These are phyloP conservation scores for Physaria fendleri DNA, from an alignment of 345 rosid species.

Conservation along the genomic window DNA sequence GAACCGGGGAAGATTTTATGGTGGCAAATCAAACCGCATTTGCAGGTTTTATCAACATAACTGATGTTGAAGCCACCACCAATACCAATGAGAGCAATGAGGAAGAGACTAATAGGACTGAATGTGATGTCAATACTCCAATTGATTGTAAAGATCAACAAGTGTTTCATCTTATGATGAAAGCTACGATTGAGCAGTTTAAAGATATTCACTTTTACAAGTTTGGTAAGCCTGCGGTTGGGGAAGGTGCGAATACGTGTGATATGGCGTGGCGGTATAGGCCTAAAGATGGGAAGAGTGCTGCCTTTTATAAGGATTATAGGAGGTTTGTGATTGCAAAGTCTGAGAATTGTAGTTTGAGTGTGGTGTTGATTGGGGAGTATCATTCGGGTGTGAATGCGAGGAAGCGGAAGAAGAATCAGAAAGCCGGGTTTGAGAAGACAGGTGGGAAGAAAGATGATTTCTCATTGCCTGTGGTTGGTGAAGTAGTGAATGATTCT, in stretches of 20 bases:
- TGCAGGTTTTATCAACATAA: constrained; percentile 49
- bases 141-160: constrained; percentile 79
- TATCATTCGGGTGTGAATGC: constrained; percentile 91
- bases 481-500: constrained; percentile 69
- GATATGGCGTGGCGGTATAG: constrained; percentile 95
- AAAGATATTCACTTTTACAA: constrained; percentile 84
- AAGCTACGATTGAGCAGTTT: constrained; percentile 62
- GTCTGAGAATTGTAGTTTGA: constrained; percentile 57
- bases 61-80: constrained; percentile 48
- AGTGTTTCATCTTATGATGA: constrained; percentile 85
- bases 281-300: constrained; percentile 90
- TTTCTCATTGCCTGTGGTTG: constrained; percentile 49
- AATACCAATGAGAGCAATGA: background rate
- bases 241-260: constrained; percentile 52
- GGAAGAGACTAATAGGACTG: constrained; percentile 17
- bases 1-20: constrained; percentile 92
- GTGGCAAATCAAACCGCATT: constrained; percentile 60
- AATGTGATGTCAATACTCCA: constrained; percentile 46
- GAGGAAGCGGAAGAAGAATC: constrained; percentile 78
- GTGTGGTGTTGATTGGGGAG: constrained; percentile 61
- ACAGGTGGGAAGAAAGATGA: constrained; percentile 27
- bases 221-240: constrained; percentile 71
- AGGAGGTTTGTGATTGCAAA: constrained; percentile 61
- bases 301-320: constrained; percentile 85
- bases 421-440: constrained; percentile 65